A percentile compares a stretch with the other conserved stretches of the same genome.
Conservation (phyloP, 2,329 filamentous ascomycete species). For the Didymella pomorum region DNA sequence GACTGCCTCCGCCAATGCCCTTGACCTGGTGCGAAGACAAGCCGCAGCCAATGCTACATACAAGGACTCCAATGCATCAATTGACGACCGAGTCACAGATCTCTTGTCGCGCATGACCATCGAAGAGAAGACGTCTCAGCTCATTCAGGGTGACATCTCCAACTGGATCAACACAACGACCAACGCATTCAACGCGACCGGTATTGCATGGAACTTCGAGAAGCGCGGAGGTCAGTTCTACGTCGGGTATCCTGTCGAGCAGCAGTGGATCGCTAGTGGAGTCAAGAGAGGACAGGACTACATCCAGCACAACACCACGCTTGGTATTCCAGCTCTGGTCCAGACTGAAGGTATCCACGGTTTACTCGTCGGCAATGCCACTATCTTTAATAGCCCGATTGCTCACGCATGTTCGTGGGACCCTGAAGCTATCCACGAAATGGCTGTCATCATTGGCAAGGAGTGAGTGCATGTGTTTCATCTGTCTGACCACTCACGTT, state of each 20-base stretch:
- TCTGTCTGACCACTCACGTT: neutral
- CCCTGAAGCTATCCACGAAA: constrained; percentile 68
- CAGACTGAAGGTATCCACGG: constrained; percentile 80
- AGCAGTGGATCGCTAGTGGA: constrained; percentile 68
- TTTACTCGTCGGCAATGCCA: constrained; percentile 74
- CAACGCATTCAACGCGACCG: constrained; percentile 72
- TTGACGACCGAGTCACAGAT: constrained; percentile 72
- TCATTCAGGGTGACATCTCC: constrained; percentile 69
- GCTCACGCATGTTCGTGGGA: constrained; percentile 77
- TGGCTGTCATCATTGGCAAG: constrained; percentile 70
- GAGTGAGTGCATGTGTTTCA: constrained; percentile 51
- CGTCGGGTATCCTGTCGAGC: constrained; percentile 72
- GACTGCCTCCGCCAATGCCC: constrained; percentile 27
- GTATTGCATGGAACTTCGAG: constrained; percentile 71
- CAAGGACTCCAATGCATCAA: constrained; percentile 68
- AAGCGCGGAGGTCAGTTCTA: constrained; percentile 74
- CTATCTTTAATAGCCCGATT: constrained; percentile 81
- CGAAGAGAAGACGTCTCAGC: constrained; percentile 75
- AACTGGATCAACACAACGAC: constrained; percentile 77
- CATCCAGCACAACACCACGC: constrained; percentile 68
- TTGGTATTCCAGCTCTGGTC: constrained; percentile 74
- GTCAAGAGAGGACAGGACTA: constrained; percentile 74
- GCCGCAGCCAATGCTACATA: constrained; percentile 56
- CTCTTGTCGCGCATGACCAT: constrained; percentile 76
- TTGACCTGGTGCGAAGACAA: constrained; percentile 39